Base-by-base conservation (phyloP, 345 rosid genomes). In the Turritis glabra region DNA sequence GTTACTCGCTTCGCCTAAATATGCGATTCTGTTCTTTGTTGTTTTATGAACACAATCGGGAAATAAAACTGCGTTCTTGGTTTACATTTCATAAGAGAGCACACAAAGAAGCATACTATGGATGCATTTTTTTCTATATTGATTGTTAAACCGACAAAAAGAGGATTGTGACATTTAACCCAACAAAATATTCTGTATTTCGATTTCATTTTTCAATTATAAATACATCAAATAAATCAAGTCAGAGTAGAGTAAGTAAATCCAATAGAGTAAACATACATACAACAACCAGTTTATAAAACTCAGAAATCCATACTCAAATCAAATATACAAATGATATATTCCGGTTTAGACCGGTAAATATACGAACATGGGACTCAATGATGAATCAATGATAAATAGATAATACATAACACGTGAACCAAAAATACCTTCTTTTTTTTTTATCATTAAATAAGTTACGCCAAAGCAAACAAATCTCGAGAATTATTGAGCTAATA, bases 1-100 rank as follows among this genome's bases (percentile, higher is more conserved):
- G 83, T 85, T 44, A 78, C 86, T 52, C 64, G 48, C 17, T 3
- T 40, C 15, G 33, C 27, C 57, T 85, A 72, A 71, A 5, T 17
- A 11, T 38, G 59, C 5, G 10, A 46, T 33, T 32, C 2, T 44
- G n/a, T 44, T 54, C 51, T 47, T 47, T 35, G 23, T 26, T 65
- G 30, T 33, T 35, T 55, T 3, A 32, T 23, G 35, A 55, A 46
- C 27, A 32, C 32, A 40, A 62, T 15, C 10, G 23, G 27, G 5
- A 8, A 29, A n/a, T 25, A 72, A 29, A 9, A 18, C 48, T 18
- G 17, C 23, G 17, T 40, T 72, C 18, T 64, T 50, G 59, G 12
- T 51, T 37, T 12, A 19, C 6, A 26, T 37, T 35, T 61, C 30
- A 61, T 43, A 61, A 26, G 18, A 23, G 8, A 8, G 26, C 8